Evolutionary conservation across 1,139 yeast genomes (phyloP), one percentile per base, ranked within the genome.

Genomic region (Saccharomyces hybrid): DNA sequence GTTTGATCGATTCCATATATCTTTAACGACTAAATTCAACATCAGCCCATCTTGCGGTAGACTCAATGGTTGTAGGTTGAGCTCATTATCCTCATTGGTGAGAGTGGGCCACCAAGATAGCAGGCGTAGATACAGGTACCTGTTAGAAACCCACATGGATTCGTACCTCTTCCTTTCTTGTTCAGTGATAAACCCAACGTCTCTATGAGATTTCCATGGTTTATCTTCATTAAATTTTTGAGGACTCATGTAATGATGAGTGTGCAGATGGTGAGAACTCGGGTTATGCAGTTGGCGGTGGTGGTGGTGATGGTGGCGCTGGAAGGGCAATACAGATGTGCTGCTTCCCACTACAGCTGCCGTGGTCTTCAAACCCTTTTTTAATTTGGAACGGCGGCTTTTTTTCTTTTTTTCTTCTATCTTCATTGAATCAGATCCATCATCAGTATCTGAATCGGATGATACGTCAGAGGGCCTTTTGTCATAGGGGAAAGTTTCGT

Each of bases 181-280:
- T 29, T 85, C 90, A 0, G 86, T 78, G 11, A 90, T 77, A 53
- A 73, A 76, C 50, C 75, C 76, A 9, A 83, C 76, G 58, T 83
- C 87, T 47, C 75, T 76, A 67, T 89, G 96, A 64, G 88, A 84
- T 64, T 91, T 93, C 98, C 99, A 93, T 0, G 98, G 98, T 69
- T 91, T 90, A 60, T 88, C 89, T 63, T 88, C 96, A 67, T 93
- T 86, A 69, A 93, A 91, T 24, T 72, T 68, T 48, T 75, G 71
- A 19, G 47, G 51, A 24, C 46, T 60, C 8, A 52, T 38, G 11
- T 55, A 50, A 34, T 47, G 48, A 11, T 26, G 16, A 4, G 32
- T 2, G 19, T 47, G 48, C 7, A 47, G 6, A 4, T 47, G 32
- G 11, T 47, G 32, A 12, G 44, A 38, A 5, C 11, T 38, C 4